phyloP scores from a whole-genome alignment of 257 asterid genomes.

The Primulina tabacum region DNA sequence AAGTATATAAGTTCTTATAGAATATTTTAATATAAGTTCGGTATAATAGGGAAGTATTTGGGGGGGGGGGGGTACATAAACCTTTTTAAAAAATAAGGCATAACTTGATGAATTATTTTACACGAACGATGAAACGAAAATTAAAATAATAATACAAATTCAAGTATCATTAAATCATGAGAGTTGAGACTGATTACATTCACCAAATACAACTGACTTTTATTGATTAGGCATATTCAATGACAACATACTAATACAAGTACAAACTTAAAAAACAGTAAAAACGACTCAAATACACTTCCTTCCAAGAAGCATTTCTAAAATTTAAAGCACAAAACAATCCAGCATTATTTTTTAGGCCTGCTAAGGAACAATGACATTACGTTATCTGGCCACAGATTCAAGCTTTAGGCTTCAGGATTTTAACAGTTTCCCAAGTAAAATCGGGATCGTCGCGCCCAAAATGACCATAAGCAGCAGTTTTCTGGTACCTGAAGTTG shows the following conservation, averaged over 20 bases:
- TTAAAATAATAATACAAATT: background rate
- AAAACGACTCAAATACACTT: background rate
- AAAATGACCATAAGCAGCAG: constrained; percentile 91
- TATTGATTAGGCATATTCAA: background rate
- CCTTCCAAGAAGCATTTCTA: background rate
- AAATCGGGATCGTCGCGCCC: constrained; percentile 84
- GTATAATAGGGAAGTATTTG: too few species aligned
- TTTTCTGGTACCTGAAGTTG: constrained; percentile 77
- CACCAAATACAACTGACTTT: background rate
- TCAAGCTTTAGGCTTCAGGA: constrained; percentile 85
- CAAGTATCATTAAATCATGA: too few species aligned
- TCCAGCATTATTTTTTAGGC: background rate
- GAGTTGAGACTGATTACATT: background rate
- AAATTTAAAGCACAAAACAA: background rate
- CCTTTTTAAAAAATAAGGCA: too few species aligned
- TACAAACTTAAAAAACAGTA: background rate
- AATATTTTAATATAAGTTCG: too few species aligned
- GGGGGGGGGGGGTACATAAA: too few species aligned
- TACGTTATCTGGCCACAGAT: constrained; percentile 11
- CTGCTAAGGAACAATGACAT: background rate
- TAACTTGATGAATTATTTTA: too few species aligned
- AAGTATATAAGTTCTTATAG: too few species aligned
- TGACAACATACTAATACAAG: background rate
- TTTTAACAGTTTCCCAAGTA: constrained; percentile 86
- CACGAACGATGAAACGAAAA: background rate